Percentiles rank a stretch among this genome's conserved stretches.
Evolutionary conservation across 1,284 basidiomycete genomes (phyloP).

Genomic region (Irpex sp.): DNA sequence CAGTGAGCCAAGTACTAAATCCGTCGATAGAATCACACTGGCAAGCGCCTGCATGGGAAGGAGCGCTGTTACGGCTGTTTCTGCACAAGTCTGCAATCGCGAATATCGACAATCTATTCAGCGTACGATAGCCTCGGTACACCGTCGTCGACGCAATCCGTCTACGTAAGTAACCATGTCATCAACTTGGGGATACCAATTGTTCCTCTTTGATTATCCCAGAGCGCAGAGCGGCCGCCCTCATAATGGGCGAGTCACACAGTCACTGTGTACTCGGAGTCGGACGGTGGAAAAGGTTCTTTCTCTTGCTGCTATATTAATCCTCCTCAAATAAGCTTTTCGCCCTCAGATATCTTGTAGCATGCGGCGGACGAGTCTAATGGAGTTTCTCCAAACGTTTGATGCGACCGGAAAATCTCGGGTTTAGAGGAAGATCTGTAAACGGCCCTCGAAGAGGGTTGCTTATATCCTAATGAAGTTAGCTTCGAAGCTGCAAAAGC

Average conservation of each 20-base stretch:
- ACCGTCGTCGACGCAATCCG: background rate
- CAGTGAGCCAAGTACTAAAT: background rate
- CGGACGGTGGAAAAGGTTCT: background rate
- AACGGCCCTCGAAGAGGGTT: background rate
- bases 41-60: background rate
- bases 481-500: background rate
- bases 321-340: background rate
- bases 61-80: background rate
- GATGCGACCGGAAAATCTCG: background rate
- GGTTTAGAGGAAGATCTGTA: background rate
- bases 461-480: background rate
- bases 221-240: background rate
- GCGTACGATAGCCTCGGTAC: background rate
- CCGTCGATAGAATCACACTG: background rate
- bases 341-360: background rate
- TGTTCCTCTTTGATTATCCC: too few relatives aligned
- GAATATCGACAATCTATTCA: background rate
- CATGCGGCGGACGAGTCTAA: background rate
- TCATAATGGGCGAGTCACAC: background rate
- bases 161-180: background rate
- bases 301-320: background rate
- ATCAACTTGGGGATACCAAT: too few relatives aligned
- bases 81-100: background rate
- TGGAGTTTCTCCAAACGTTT: background rate
- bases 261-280: too few relatives aligned